Base-by-base conservation (phyloP, 805 yeast genomes). In the Peterozyma toletana region DNA sequence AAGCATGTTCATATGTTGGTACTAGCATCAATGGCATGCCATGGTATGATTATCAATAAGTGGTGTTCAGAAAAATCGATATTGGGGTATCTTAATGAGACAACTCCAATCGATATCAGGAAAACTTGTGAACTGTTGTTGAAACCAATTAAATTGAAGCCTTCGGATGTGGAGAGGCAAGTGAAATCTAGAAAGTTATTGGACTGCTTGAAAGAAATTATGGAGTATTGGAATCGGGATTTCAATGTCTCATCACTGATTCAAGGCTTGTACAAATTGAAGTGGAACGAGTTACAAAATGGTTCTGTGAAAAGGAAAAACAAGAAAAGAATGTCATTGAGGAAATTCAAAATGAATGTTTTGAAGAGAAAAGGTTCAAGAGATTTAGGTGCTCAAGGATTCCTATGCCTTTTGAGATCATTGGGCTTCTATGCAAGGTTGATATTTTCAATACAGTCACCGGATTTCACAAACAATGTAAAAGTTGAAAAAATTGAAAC, bases 321-420 rank as follows among this genome's bases (percentile, higher is more conserved):
- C 44, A 37, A 56, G 41, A 48, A 50, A 34, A 51, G 55, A 30
- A 53, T 75, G 13, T 60, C 67, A 0, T 61, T 68, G 30, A 54
- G 55, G 2, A 64, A 65, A 38, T 86, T 85, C 53, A 54, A 58
- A 6, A 60, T 60, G 16, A 55, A 66, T 14, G 57, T 86, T 0
- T 43, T 57, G 2, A 56, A 64, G 13, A 40, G 75, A 21, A 59
- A 70, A 14, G 99, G 98, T 0, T 77, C 87, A 2, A 60, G 85
- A 31, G 97, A 91, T 56, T 45, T 86, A 6, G 83, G 84, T 0
- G 89, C 93, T 0, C 96, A 87, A 55, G 97, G 96, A 0, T 90
- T 87, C 64, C 87, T 88, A 13, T 78, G 86, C 0, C 53, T 91
- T 1, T 58, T 88, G 37, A 64, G 98, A 49, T 70, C 93, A 1